Base-by-base conservation (phyloP, 2,329 filamentous ascomycete species). In the Colletotrichum echinochloae region DNA sequence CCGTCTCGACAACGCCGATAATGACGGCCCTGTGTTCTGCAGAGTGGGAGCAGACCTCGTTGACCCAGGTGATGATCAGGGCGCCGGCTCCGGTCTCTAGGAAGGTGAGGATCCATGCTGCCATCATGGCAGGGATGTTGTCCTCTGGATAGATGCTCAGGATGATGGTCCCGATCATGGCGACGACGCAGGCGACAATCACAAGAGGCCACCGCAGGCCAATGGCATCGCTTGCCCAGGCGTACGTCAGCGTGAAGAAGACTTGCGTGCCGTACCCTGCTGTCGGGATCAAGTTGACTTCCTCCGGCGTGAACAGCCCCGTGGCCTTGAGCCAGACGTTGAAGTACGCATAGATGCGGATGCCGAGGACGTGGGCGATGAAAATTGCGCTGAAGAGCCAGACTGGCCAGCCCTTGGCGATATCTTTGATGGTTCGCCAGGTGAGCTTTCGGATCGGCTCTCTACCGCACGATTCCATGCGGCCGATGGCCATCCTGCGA, bases 191-290 rank as follows among this genome's bases (percentile, higher is more conserved):
- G 1, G 83, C 85, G 57, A 86, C 83, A 9, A 89, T 75, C 51
- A 87, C 84, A 0, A 87, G 81, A 1, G 87, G 88, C 86, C 86
- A 88, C 14, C 87, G 79, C 30, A 78, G 79, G 37, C 86, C 86
- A 61, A 85, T 77, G 6, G 80, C 82, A 77, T 85, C 89, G 14
- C 82, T 89, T 23, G 79, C 83, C 86, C 83, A 89, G 20, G 81
- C 88, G 73, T 84, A 89, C 23, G 80, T 77, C 0, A 90, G 79
- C 0, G 87, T 89, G 9, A 83, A 83, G 5, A 88, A 79, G 1
- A 89, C 74, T 37, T 79, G 78, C 6, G 79, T 73, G 5, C 73
- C 78, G 28, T 78, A 66, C 23, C 64, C 64, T 18, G 56, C 64
- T 7, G 64, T 66, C 2, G 56, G 64, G 28, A 81, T 60, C 74